Evolutionary conservation across 208 protist genomes (phyloP), one percentile per base, ranked within the genome.

Genomic region (Crithidia fasciculata): DNA sequence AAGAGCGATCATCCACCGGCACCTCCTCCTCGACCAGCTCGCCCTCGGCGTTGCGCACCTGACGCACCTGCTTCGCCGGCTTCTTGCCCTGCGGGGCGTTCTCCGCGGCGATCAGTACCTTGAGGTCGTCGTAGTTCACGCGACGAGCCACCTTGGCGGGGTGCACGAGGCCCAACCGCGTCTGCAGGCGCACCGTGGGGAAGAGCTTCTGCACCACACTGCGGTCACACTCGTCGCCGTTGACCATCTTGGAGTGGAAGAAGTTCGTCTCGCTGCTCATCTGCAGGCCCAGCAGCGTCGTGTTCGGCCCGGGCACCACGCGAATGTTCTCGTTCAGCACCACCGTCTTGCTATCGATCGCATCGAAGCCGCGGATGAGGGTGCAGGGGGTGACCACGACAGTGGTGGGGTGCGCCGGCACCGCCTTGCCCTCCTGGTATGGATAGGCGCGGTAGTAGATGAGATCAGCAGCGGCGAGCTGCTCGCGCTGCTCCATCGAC

Each of bases 221-320:
- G 72, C 68, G 77, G 65, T 97, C 93, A 74, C 93, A 97, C 79
- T 93, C 89, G 62, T 95, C 86, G 37, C 88, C 93, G 58, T 91
- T 83, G 15, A 82, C 57, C 87, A 95, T 90, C 74, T 95, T 95
- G 10, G 93, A 82, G 76, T 97, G 93, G 72, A 95, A 95, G 55
- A 85, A 80, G 77, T 97, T 97, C 28, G 89, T 92, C 50, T 88
- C 79, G 68, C 88, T 90, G 59, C 69, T 84, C 41, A 89, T 58
- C 80, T 95, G 93, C 70, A 97, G 74, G 2, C 93, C 91, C 6
- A 89, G 8, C 16, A 95, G 65, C 9, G 76, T 78, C 19, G 81
- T 75, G 66, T 81, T 82, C 4, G 71, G 61, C n/a, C 89, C 89
- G 18, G 90, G 80, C 19, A 85, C 83, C 37, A 95, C 72, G 28